Evolutionary conservation across 2,329 filamentous ascomycete species (phyloP), one percentile per base, ranked within the genome.

Genomic region (Aspergillus sp.): DNA sequence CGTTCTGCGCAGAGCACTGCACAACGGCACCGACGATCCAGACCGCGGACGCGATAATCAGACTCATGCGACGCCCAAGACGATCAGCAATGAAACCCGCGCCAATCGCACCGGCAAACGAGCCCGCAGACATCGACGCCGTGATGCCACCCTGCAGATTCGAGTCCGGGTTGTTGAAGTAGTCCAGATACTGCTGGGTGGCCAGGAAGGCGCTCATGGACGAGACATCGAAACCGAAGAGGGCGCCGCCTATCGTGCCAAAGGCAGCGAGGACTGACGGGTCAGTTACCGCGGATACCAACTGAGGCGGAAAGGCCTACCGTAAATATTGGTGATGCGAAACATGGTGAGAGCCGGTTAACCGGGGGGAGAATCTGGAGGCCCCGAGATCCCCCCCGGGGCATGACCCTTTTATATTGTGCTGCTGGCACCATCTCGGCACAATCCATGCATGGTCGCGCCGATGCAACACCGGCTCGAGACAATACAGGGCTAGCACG

Each of bases 41-140:
- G 6, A 75, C 65, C 12, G 66, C 41, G 20, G 61, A 68, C 17
- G 72, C 71, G 6, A 73, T 48, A 44, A 75, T 71, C 34, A 76
- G 79, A 4, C 80, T 73, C 13, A 68, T 73, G 52, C 81, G 69
- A 53, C 74, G 74, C 32, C 74, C 74, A 12, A 73, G 61, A 18
- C 56, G 53, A 54, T 77, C 74, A 2, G 73, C 74, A 22, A 75
- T 49, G 4, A 64, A 69, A 17, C 72, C 74, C n/a, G 73, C 72
- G 22, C 60, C 64, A 13, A 75, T 72, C 42, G 87, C 83, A 59
- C 86, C 88, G 22, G 87, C 71, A 76, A 85, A 89, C 0, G 87
- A 90, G 34, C 88, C 88, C 53, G 82, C 87, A 20, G 88, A 84
- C 86, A 90, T 90, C 48, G 86, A 78, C 20, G 88, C 87, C 0